A percentile compares a stretch with the other conserved stretches of the same genome.
Evolutionary conservation across 441 rosid species (phyloP).

Genomic region (Syzygium syzygioides): DNA sequence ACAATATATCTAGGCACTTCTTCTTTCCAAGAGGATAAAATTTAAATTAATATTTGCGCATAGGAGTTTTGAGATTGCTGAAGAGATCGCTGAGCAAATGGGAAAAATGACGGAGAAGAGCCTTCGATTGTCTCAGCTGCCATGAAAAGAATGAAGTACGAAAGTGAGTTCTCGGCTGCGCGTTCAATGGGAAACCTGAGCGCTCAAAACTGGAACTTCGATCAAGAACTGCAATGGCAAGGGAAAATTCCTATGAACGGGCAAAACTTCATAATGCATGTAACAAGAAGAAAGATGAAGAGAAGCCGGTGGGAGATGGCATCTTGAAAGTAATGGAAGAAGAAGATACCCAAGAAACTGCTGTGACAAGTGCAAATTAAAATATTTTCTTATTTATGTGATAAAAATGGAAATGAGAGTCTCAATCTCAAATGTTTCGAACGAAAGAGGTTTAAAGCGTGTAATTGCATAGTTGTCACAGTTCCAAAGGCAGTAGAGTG

Average conservation of each 20-base stretch:
- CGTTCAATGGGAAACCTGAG: constrained; percentile 56
- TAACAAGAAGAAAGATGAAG: constrained; percentile 17
- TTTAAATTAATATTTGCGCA: no score
- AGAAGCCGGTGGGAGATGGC: constrained; percentile 11
- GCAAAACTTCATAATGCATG: constrained; percentile 27
- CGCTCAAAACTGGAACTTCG: constrained; percentile 35
- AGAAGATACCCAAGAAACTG: constrained; percentile 1
- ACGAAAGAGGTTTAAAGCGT: no score
- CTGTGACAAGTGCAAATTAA: no score
- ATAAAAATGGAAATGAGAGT: no score
- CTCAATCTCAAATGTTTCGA: no score
- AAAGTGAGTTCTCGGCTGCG: constrained; percentile 58
- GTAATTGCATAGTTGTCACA: no score
- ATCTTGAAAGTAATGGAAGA: neutral
- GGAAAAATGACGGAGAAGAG: constrained; percentile 29
- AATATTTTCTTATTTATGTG: no score
- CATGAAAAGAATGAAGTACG: constrained; percentile 52
- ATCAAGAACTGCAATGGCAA: constrained; percentile 11
- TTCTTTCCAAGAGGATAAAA: no score
- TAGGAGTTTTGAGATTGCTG: constrained; percentile 33
- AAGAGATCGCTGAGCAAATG: constrained; percentile 36
- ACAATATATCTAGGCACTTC: no score
- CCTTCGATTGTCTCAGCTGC: constrained; percentile 37
- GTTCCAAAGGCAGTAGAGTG: no score
- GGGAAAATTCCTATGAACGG: constrained; percentile 21